Conservation (phyloP, 495 filamentous ascomycete genomes). For the Penicillium psychrofluorescens region DNA sequence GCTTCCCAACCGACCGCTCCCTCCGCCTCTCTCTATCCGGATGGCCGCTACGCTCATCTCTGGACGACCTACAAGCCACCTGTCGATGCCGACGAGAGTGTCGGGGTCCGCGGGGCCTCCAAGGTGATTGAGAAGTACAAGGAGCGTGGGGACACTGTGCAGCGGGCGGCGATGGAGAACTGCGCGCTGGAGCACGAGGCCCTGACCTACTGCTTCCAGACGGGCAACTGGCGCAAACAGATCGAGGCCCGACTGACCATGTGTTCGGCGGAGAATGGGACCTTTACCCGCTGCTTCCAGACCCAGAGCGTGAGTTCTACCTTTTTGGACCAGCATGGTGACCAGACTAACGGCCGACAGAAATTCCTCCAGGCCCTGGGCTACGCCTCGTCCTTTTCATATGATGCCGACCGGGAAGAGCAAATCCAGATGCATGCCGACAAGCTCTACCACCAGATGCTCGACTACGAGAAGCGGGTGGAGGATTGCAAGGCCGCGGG, state of each 20-base stretch:
- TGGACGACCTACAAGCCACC: conserved; percentile 83
- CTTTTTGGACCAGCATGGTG: background rate
- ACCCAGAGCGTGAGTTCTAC: conserved; percentile 61
- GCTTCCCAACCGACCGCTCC: conserved; percentile 44
- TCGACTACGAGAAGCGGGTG: conserved; percentile 64
- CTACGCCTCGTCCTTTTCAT: conserved; percentile 63
- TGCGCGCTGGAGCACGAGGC: conserved; percentile 78
- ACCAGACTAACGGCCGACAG: conserved; percentile 24
- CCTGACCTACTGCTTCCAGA: conserved; percentile 66
- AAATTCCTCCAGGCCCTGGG: conserved; percentile 85
- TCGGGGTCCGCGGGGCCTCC: conserved; percentile 49
- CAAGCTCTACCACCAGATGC: conserved; percentile 76
- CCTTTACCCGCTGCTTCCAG: conserved; percentile 72
- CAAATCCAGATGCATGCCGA: conserved; percentile 94
- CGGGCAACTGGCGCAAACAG: conserved; percentile 45
- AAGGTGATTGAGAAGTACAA: conserved; percentile 79
- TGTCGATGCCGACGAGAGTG: conserved; percentile 47
- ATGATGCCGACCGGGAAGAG: conserved; percentile 67
- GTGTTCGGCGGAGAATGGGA: conserved; percentile 64
- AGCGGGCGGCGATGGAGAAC: conserved; percentile 82
- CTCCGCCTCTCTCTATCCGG: conserved; percentile 53
- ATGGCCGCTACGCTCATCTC: conserved; percentile 88
- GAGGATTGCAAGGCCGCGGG: conserved; percentile 61
- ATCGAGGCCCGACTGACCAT: conserved; percentile 53
- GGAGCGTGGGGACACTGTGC: conserved; percentile 68